Percentiles rank a stretch among this genome's conserved stretches.
Evolutionary conservation across 1,284 basidiomycete genomes (phyloP).

Genomic region (Omphalotus olearius): DNA sequence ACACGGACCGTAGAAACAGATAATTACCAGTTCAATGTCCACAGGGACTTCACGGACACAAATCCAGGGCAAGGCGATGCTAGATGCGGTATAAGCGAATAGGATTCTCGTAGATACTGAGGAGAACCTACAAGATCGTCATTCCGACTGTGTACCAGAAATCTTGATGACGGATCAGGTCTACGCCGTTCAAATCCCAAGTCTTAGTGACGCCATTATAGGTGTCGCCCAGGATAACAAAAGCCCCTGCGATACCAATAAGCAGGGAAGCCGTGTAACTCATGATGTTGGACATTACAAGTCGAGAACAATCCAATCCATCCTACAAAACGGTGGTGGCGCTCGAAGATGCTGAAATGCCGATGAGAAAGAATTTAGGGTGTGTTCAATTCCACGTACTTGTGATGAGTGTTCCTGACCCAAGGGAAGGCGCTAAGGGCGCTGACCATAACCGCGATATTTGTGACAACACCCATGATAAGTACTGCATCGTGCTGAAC

Average conservation of each 20-base stretch:
- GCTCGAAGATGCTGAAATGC: conserved; percentile 57
- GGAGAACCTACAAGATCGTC: conserved; percentile 43
- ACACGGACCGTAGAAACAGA: not conserved
- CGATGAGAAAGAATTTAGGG: not conserved
- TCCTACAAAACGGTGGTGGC: conserved; percentile 72
- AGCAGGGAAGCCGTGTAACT: not conserved
- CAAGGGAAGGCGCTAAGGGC: conserved; percentile 65
- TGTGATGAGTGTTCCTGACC: conserved; percentile 73
- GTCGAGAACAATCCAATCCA: conserved; percentile 62
- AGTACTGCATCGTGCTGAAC: conserved; percentile 52
- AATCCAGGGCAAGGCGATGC: conserved; percentile 55
- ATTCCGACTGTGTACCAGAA: conserved; percentile 68
- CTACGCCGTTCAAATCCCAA: conserved; percentile 51
- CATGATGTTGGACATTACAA: conserved; percentile 33
- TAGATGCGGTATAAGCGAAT: conserved; percentile 16
- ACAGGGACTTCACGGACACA: conserved; percentile 50
- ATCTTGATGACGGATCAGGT: conserved; percentile 62
- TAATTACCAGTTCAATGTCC: conserved; percentile 51
- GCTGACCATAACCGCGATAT: conserved; percentile 47
- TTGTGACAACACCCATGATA: conserved; percentile 54
- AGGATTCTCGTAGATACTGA: conserved; percentile 10
- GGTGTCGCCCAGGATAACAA: conserved; percentile 61
- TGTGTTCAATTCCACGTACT: conserved; percentile 42
- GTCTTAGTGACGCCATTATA: conserved; percentile 47
- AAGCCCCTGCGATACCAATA: conserved; percentile 39